Evolutionary conservation across 1,284 basidiomycete species (phyloP), one percentile per base, ranked within the genome.

Genomic region (Phylloporus sp.): DNA sequence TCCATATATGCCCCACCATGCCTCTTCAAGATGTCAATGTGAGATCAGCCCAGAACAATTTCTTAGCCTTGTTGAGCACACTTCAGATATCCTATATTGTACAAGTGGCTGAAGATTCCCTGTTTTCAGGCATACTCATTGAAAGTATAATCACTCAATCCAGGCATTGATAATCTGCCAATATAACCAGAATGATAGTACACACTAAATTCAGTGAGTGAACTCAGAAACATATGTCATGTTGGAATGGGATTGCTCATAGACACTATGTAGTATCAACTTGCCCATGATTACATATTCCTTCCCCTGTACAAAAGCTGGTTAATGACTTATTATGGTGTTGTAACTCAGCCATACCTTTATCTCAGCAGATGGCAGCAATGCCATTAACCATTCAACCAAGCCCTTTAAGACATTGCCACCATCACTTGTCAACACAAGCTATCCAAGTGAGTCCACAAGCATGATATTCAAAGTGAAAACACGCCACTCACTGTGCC

Each of bases 181-280:
- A 22, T 24, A 62, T 34, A 26, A 66, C 4, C 8, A 3, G 4
- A 46, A 32, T 26, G 40, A 42, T 22, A 17, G 22, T n/a, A 57
- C 89, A 47, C 69, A 94, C 94, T 90, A 15, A 94, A 95, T 76
- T 97, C 95, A 0, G 90, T 85, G 24, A 96, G 78, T 3, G 94
- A 95, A 71, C 89, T 94, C 66, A 96, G 80, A 77, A 94, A 93
- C 80, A 96, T n/a, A n/a, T n/a, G n/a, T n/a, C n/a, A n/a, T 90
- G 71, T 96, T 94, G 1, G 87, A 84, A 55, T 87, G 87, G 80
- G 95, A 94, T 29, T 87, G 87, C 55, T 84, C 84, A 70, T 94
- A 90, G 1, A 91, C 91, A 32, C 89, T 85, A 62, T 93, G 86
- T 42, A 96, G 77, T 1, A 88, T 88, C 20, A 96, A 78, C 64